These are phyloP conservation scores for Metarhizium robertsii DNA, from an alignment of 2,329 filamentous ascomycete species.

Conservation along the genomic window DNA sequence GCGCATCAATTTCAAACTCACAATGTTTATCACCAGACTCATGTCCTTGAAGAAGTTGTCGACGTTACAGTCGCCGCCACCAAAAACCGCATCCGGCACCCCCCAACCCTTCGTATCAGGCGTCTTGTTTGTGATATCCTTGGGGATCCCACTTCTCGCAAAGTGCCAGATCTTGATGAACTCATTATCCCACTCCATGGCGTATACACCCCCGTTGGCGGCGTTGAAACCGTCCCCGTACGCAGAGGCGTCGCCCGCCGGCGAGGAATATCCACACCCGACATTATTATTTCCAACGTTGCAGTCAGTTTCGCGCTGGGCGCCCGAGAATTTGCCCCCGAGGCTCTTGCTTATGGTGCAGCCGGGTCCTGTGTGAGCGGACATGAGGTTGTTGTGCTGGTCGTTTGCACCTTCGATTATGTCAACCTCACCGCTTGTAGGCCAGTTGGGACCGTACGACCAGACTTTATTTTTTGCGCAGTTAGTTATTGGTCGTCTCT, in stretches of 20 bases:
- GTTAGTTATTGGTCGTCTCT: not conserved
- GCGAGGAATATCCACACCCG: slow-evolving; percentile 35
- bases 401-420: slow-evolving; percentile 63
- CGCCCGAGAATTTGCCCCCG: slow-evolving; percentile 16
- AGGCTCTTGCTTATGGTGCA: slow-evolving; percentile 18
- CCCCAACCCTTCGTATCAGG: slow-evolving; percentile 63
- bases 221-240: slow-evolving; percentile 61
- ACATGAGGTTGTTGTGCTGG: slow-evolving; percentile 49
- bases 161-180: slow-evolving; percentile 73
- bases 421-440: slow-evolving; percentile 54
- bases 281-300: slow-evolving; percentile 27
- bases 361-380: slow-evolving; percentile 45
- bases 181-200: slow-evolving; percentile 58
- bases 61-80: slow-evolving; percentile 54
- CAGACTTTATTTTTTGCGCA: slow-evolving; percentile 28
- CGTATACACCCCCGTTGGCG: slow-evolving; percentile 58
- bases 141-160: slow-evolving; percentile 52
- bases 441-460: slow-evolving; percentile 50
- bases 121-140: slow-evolving; percentile 47
- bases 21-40: slow-evolving; percentile 64
- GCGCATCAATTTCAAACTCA: slow-evolving; percentile 13
- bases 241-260: slow-evolving; percentile 30
- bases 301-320: slow-evolving; percentile 23
- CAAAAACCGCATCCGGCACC: slow-evolving; percentile 59
- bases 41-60: slow-evolving; percentile 56